phyloP scores from a whole-genome alignment of 2,329 filamentous ascomycete genomes.

The Neocatenulostroma microsporum region DNA sequence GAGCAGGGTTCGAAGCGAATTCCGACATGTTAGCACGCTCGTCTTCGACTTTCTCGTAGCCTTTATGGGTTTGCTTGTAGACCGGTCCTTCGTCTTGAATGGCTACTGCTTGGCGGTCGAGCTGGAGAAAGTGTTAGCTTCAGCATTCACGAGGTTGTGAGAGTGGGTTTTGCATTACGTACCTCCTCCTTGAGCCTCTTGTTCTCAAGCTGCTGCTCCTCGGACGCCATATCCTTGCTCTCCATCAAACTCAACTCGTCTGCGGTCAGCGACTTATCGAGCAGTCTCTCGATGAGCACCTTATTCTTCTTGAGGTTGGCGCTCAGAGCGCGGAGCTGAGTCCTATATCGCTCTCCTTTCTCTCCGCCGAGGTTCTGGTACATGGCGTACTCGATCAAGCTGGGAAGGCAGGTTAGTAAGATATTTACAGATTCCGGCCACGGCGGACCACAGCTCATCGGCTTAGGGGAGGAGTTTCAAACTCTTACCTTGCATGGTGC shows the following conservation, averaged over 20 bases:
- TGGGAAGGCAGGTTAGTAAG: too few species aligned
- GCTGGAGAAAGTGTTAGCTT: too few species aligned
- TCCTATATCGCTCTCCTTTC: conserved; percentile 45
- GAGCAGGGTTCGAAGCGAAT: conserved; percentile 41
- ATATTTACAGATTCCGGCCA: too few species aligned
- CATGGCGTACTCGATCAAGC: conserved; percentile 70
- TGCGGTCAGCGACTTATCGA: conserved; percentile 64
- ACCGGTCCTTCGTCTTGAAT: conserved; percentile 65
- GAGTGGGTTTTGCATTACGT: too few species aligned
- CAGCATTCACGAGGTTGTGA: too few species aligned
- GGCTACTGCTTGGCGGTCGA: conserved; percentile 77
- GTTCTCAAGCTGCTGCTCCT: conserved; percentile 72
- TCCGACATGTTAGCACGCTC: conserved; percentile 46
- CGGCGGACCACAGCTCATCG: too few species aligned
- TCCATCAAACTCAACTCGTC: conserved; percentile 80
- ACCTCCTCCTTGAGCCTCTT: conserved; percentile 69
- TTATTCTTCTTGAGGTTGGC: conserved; percentile 87
- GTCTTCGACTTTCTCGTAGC: conserved; percentile 79
- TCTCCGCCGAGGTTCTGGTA: conserved; percentile 50
- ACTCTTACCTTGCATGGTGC: conserved; percentile 59
- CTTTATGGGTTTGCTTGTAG: conserved; percentile 86
- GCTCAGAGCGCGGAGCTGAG: conserved; percentile 65
- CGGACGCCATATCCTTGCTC: conserved; percentile 81
- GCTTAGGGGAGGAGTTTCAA: too few species aligned
- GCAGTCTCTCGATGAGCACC: conserved; percentile 64